Percentiles rank a stretch among this genome's conserved stretches.
These are phyloP conservation scores for Saturnispora halmiae DNA, from an alignment of 805 yeast genomes.

Conservation along the genomic window DNA sequence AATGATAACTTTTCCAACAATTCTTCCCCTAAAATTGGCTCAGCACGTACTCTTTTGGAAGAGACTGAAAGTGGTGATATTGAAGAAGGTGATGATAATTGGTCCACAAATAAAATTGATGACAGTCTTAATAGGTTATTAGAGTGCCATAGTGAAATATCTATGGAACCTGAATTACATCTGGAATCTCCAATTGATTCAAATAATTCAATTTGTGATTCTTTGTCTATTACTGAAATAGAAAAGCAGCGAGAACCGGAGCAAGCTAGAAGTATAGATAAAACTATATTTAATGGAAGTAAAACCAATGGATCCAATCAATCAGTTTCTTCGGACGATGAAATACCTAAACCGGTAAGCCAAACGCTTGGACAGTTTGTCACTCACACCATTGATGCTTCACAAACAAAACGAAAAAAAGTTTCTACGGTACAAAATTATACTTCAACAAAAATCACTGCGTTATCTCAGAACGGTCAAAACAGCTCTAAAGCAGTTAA, in stretches of 20 bases:
- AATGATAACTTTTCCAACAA: neutral
- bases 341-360: neutral
- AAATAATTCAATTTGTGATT: slow-evolving; percentile 18
- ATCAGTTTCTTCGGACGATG: neutral
- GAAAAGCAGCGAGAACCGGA: no score
- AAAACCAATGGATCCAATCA: neutral
- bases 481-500: neutral
- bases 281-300: no score
- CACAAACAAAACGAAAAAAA: neutral
- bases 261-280: no score
- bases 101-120: slow-evolving; percentile 16
- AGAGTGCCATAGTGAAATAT: neutral
- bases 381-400: slow-evolving; percentile 5
- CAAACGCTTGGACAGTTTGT: neutral
- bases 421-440: neutral
- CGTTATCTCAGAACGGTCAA: slow-evolving; percentile 1
- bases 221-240: slow-evolving; percentile 19
- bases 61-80: neutral
- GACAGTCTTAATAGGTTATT: no score
- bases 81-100: slow-evolving; percentile 7
- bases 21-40: neutral
- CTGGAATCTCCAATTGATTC: neutral
- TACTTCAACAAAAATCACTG: neutral
- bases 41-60: neutral
- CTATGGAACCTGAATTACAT: neutral